Conservation (phyloP, 441 rosid species). For the Gossypium gossypioides region DNA sequence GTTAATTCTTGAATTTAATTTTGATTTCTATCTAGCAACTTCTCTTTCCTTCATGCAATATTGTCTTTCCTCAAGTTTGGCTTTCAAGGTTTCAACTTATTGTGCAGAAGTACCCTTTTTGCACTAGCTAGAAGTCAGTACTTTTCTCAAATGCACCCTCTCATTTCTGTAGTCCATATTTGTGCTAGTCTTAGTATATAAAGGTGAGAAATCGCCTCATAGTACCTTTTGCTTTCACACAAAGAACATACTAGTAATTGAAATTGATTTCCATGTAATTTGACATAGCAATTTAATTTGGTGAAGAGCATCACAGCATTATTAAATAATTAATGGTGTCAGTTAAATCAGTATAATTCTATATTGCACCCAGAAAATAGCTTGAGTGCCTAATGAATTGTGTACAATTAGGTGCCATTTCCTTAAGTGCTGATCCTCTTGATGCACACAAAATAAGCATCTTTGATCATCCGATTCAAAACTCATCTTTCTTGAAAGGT, state of each 20-base stretch:
- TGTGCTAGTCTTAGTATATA: background rate
- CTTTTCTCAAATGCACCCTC: background rate
- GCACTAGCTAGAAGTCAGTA: slow-evolving; percentile 1
- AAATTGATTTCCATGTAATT: background rate
- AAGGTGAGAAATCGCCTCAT: background rate
- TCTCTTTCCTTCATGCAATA: background rate
- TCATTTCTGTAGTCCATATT: background rate
- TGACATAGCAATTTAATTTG: background rate
- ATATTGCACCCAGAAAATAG: background rate
- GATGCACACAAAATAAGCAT: background rate
- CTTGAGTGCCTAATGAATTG: background rate
- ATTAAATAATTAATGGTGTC: background rate
- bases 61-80: background rate
- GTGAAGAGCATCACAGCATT: background rate
- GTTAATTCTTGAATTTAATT: slow-evolving; percentile 3
- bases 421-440: background rate
- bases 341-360: background rate
- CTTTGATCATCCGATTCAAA: background rate
- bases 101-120: background rate
- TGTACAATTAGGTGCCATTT: background rate
- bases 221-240: background rate
- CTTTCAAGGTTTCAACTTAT: background rate
- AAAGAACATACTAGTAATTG: background rate
- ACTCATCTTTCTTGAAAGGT: background rate
- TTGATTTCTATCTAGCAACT: slow-evolving; percentile 1